These are phyloP conservation scores for Nothophytophthora sp. DNA, from an alignment of 352 stramenopile genomes.

Conservation along the genomic window DNA sequence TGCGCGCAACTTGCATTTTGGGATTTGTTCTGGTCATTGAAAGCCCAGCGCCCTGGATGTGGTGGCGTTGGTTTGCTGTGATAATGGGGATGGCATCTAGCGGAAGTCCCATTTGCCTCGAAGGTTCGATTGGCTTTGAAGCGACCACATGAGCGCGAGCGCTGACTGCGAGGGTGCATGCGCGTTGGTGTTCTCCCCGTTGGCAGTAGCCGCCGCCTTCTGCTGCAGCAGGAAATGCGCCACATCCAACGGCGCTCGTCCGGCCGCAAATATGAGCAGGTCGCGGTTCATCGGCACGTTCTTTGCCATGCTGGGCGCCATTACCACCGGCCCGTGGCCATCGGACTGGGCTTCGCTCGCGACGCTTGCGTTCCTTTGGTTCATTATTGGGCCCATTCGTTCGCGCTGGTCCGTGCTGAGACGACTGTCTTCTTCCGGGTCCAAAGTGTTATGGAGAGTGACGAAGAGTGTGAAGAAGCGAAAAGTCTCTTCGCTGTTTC, in stretches of 20 bases:
- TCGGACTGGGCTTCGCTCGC: not conserved
- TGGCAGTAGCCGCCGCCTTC: not conserved
- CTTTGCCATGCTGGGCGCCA: conserved; percentile 1
- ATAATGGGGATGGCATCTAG: no score
- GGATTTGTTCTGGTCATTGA: no score
- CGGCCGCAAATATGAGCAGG: conserved; percentile 6
- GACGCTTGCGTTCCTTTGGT: no score
- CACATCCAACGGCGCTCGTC: conserved; percentile 1
- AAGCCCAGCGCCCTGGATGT: no score
- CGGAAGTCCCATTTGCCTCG: conserved; percentile 8
- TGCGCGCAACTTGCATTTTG: no score
- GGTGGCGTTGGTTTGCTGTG: no score
- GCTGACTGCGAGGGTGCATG: not conserved
- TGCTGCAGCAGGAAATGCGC: conserved; percentile 6
- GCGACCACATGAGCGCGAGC: conserved; percentile 3
- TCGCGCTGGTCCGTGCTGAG: no score
- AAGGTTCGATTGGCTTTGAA: conserved; percentile 5
- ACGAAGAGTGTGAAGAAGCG: no score
- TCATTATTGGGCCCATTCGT: no score
- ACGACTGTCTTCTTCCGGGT: no score
- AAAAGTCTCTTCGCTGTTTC: no score
- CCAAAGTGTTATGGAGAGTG: no score
- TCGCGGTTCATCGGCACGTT: not conserved
- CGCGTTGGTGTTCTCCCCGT: not conserved
- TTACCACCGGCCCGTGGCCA: not conserved